Conservation (phyloP, 2,329 filamentous ascomycete genomes). For the Blastomyces silverae region DNA sequence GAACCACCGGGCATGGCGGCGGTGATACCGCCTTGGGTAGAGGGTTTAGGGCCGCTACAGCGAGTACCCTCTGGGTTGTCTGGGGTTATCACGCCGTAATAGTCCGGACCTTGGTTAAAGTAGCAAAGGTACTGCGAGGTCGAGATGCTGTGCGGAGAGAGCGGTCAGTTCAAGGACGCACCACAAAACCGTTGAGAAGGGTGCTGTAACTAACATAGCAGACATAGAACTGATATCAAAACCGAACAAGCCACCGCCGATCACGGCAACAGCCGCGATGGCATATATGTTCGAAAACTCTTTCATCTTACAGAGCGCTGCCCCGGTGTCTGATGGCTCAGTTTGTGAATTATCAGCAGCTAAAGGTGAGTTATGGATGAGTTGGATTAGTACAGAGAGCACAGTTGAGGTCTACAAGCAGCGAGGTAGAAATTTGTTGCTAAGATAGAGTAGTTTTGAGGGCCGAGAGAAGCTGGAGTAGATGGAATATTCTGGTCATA, state of each 20-base stretch:
- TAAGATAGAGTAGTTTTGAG: not conserved
- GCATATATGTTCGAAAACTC: conserved; percentile 47
- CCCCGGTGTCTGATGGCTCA: not conserved
- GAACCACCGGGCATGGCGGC: conserved; percentile 65
- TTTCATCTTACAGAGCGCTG: conserved; percentile 23
- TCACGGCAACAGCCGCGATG: conserved; percentile 51
- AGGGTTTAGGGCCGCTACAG: conserved; percentile 43
- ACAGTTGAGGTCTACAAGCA: not conserved
- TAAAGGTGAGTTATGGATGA: not conserved
- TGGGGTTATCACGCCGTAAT: conserved; percentile 6
- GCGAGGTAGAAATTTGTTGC: not conserved
- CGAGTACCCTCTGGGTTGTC: conserved; percentile 30
- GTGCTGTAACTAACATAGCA: conserved; percentile 32
- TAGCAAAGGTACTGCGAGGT: conserved; percentile 49
- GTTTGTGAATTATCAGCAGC: not conserved
- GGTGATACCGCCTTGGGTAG: conserved; percentile 58
- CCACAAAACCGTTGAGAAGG: not conserved
- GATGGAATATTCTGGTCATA: not conserved
- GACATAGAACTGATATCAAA: conserved; percentile 53
- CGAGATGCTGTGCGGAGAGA: conserved; percentile 38
- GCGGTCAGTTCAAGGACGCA: not conserved
- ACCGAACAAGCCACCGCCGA: conserved; percentile 52
- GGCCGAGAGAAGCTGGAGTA: not conserved
- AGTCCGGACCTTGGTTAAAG: conserved; percentile 38
- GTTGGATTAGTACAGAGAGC: not conserved